Evolutionary conservation across 345 rosid genomes (phyloP).

Genomic region (Eucalyptus regnans): DNA sequence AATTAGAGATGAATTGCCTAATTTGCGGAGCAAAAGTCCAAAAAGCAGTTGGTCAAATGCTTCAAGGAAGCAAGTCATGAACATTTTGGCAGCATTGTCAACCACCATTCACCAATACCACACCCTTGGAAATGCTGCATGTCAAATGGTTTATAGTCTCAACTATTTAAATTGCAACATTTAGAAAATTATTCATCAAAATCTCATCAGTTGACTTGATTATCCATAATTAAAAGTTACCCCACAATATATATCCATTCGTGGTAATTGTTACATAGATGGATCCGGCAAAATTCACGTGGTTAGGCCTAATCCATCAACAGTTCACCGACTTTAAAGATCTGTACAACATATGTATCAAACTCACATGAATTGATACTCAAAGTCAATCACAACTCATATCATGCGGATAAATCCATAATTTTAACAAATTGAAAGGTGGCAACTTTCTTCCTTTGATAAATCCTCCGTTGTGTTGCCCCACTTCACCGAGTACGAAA

Average conservation of each 20-base stretch:
- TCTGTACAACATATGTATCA: not conserved
- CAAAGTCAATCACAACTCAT: not conserved
- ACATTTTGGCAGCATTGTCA: not conserved
- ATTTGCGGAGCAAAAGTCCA: not conserved
- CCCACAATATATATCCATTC: not conserved
- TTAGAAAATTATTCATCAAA: not conserved
- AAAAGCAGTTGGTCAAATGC: not conserved
- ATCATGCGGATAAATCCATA: not conserved
- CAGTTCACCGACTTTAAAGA: not conserved
- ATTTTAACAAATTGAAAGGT: not conserved
- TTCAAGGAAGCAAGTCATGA: not conserved
- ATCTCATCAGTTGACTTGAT: not conserved
- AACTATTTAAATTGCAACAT: not conserved
- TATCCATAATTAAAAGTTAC: not conserved
- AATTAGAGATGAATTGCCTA: not conserved
- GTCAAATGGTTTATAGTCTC: no score
- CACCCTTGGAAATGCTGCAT: no score
- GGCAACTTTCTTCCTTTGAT: not conserved
- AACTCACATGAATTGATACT: not conserved
- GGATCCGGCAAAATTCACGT: accelerated
- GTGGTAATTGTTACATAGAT: not conserved
- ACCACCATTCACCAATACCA: not conserved
- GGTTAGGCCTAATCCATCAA: not conserved
- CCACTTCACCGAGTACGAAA: not conserved
- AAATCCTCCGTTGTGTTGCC: not conserved